A percentile compares a stretch with the other conserved stretches of the same genome.
These are phyloP conservation scores for Collybiopsis luxurians DNA, from an alignment of 768 basidiomycete species.

Conservation along the genomic window DNA sequence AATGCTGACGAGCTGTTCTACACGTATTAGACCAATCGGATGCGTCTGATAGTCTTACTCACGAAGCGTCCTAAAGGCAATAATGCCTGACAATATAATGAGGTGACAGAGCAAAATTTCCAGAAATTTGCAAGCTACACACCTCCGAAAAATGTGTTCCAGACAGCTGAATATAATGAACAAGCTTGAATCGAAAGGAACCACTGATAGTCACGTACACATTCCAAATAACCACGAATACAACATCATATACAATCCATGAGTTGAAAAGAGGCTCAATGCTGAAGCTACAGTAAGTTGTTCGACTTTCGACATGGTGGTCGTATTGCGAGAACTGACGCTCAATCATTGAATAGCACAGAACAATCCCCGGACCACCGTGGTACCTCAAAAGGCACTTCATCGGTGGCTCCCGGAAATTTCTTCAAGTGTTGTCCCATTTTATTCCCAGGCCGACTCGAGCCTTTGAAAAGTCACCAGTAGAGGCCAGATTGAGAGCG, in stretches of 20 bases:
- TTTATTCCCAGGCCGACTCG: too few species aligned
- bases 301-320: constrained; percentile 32
- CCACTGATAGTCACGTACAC: constrained; percentile 43
- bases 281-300: constrained; percentile 33
- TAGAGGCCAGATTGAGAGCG: too few species aligned
- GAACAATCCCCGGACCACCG: too few species aligned
- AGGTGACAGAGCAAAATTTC: neutral
- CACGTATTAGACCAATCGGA: too few species aligned
- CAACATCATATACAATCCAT: constrained; percentile 49
- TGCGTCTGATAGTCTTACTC: constrained; percentile 20
- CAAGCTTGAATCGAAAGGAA: neutral
- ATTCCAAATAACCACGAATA: constrained; percentile 68
- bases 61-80: constrained; percentile 61
- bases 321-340: neutral
- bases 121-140: constrained; percentile 8
- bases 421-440: too few species aligned
- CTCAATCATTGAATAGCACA: too few species aligned
- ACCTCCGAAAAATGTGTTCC: constrained; percentile 72
- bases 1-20: constrained; percentile 73
- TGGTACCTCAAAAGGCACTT: too few species aligned
- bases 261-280: constrained; percentile 28
- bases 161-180: constrained; percentile 28
- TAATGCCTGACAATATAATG: constrained; percentile 39
- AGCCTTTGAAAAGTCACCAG: too few species aligned
- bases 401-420: too few species aligned